phyloP scores from a whole-genome alignment of 768 basidiomycete genomes.

The Cubamyces sp. region DNA sequence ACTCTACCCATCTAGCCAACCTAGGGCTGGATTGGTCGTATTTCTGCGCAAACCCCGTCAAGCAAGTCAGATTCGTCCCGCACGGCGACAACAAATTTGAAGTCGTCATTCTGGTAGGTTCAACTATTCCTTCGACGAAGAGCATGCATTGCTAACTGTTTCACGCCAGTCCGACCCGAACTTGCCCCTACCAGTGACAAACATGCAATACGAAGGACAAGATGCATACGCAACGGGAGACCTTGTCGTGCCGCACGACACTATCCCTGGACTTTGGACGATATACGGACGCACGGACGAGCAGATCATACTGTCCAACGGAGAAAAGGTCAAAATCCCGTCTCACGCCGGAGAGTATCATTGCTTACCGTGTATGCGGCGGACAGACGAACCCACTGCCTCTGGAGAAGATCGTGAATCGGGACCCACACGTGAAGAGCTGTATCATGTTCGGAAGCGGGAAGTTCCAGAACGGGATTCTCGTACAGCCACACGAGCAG shows the following conservation, averaged over 20 bases:
- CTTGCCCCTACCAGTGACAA: slow-evolving; percentile 4
- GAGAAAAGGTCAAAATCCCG: slow-evolving; percentile 42
- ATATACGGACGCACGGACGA: slow-evolving; percentile 46
- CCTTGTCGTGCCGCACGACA: slow-evolving; percentile 24
- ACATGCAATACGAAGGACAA: slow-evolving; percentile 22
- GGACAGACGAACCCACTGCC: slow-evolving; percentile 28
- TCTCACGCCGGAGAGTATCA: slow-evolving; percentile 3
- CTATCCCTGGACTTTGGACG: slow-evolving; percentile 27
- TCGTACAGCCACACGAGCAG: slow-evolving; percentile 39
- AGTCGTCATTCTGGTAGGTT: slow-evolving; percentile 11
- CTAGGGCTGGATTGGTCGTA: slow-evolving; percentile 14
- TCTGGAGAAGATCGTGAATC: slow-evolving; percentile 38
- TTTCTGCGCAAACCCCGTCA: background rate
- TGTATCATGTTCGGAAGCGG: slow-evolving; percentile 47
- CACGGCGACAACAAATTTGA: slow-evolving; percentile 10
- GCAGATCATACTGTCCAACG: slow-evolving; percentile 47
- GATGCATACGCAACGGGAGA: slow-evolving; percentile 29
- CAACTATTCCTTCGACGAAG: no score
- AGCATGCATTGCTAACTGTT: background rate
- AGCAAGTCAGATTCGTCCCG: background rate
- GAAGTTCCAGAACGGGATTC: slow-evolving; percentile 42
- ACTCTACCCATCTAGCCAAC: background rate
- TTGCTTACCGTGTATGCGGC: slow-evolving; percentile 21
- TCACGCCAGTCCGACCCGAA: background rate
- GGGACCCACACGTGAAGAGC: slow-evolving; percentile 38